Evolutionary conservation across 164 flowering plant genomes (phyloP).

Genomic region (Nymphaea thermarum): DNA sequence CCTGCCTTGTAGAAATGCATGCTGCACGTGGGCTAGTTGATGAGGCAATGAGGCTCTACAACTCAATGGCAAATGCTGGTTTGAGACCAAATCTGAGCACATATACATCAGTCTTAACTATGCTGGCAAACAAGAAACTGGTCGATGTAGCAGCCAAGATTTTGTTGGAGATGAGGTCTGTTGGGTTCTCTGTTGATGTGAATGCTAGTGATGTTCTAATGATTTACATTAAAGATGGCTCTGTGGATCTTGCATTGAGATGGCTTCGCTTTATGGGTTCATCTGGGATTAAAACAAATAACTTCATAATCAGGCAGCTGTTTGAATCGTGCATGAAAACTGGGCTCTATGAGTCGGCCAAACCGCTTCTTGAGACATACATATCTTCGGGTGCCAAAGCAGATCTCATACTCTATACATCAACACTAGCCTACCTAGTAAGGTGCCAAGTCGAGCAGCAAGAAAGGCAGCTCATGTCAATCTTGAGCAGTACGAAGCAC

Average conservation of each 20-base stretch:
- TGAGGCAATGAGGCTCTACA: slow-evolving; percentile 85
- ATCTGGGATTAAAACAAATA: slow-evolving; percentile 83
- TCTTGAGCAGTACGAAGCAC: slow-evolving; percentile 72
- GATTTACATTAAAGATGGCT: slow-evolving; percentile 89
- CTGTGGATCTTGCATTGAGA: slow-evolving; percentile 82
- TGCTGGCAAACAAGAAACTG: slow-evolving; percentile 83
- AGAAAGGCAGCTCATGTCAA: slow-evolving; percentile 85
- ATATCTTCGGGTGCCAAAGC: slow-evolving; percentile 76
- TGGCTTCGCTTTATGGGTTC: slow-evolving; percentile 97
- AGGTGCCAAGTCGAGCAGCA: slow-evolving; percentile 86
- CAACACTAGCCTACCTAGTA: slow-evolving; percentile 81
- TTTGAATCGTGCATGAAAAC: slow-evolving; percentile 97
- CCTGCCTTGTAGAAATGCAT: slow-evolving; percentile 89
- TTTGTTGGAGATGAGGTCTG: slow-evolving; percentile 87
- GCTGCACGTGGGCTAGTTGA: slow-evolving; percentile 83
- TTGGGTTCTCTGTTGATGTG: slow-evolving; percentile 86
- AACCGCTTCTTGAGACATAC: slow-evolving; percentile 84
- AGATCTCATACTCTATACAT: slow-evolving; percentile 88
- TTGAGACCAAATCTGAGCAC: slow-evolving; percentile 83
- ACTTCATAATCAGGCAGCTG: slow-evolving; percentile 80
- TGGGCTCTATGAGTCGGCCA: slow-evolving; percentile 76
- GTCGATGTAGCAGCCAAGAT: slow-evolving; percentile 97
- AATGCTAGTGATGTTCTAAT: slow-evolving; percentile 91
- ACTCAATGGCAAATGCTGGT: slow-evolving; percentile 90
- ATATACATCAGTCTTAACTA: slow-evolving; percentile 63